Percentiles rank a stretch among this genome's conserved stretches.
Conservation (phyloP, 78 protist species). For the Pirum gemmata region DNA sequence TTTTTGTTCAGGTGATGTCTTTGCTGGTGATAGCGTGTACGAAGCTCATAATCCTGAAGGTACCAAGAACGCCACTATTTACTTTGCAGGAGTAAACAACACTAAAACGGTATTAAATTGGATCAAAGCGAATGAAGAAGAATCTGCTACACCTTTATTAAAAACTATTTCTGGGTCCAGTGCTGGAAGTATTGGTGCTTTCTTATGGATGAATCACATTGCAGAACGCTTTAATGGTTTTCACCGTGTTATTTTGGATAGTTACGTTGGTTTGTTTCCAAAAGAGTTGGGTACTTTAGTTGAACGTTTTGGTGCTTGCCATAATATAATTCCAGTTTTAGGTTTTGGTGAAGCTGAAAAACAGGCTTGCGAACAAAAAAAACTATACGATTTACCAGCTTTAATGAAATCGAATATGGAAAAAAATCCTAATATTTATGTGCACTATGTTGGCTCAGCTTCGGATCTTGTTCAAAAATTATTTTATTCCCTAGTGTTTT, state of each 20-base stretch:
- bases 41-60: background rate
- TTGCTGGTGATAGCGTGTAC: constrained; percentile 12
- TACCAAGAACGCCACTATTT: background rate
- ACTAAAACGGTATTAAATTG: constrained; percentile 4
- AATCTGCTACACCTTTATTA: background rate
- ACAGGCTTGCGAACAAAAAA: background rate
- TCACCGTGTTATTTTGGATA: background rate
- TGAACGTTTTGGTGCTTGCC: background rate
- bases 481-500: too few relatives aligned
- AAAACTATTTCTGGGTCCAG: constrained; percentile 33
- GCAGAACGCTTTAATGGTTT: background rate
- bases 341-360: background rate
- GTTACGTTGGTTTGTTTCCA: constrained; percentile 1
- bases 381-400: background rate
- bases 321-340: background rate
- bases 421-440: too few relatives aligned
- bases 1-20: background rate
- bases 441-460: constrained; percentile 23
- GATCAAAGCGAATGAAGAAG: background rate
- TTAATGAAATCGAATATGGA: background rate
- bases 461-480: constrained; percentile 9
- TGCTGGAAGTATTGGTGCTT: constrained; percentile 17
- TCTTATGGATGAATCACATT: background rate
- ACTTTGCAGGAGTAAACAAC: constrained; percentile 14
- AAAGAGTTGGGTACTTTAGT: background rate